These are phyloP conservation scores for Cyclostephanos invisitatus DNA, from an alignment of 108 stramenopile genomes.

Conservation along the genomic window DNA sequence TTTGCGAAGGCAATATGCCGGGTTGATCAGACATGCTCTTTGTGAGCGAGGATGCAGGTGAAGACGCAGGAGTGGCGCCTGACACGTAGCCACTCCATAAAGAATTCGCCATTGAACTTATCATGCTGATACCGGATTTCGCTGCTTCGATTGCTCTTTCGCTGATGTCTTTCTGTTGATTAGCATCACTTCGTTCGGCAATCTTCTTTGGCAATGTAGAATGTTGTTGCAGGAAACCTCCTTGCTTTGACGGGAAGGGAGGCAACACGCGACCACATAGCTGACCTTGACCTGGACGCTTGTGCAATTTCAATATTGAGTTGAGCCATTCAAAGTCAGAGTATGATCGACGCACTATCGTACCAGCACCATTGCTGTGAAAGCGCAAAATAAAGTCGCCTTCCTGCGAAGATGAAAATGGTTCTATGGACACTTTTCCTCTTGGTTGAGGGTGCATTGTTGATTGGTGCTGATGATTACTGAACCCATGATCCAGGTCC, in stretches of 20 bases:
- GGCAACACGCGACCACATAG: slow-evolving; percentile 85
- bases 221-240: slow-evolving; percentile 3
- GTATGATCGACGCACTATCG: slow-evolving; percentile 76
- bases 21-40: slow-evolving; percentile 14
- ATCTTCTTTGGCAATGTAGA: slow-evolving; percentile 2
- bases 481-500: slow-evolving; percentile 72
- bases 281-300: slow-evolving; percentile 70
- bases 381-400: slow-evolving; percentile 46
- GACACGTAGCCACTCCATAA: slow-evolving; percentile 60
- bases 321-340: slow-evolving; percentile 84
- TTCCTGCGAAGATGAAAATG: slow-evolving; percentile 34
- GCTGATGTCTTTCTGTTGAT: slow-evolving; percentile 44
- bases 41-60: slow-evolving; percentile 17
- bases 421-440: slow-evolving; percentile 27
- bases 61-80: slow-evolving; percentile 2
- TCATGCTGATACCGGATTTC: slow-evolving; percentile 67
- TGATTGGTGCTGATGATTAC: background rate
- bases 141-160: slow-evolving; percentile 60
- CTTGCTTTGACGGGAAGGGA: slow-evolving; percentile 63
- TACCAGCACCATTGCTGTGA: slow-evolving; percentile 16
- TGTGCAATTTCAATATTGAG: slow-evolving; percentile 73
- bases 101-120: slow-evolving; percentile 67
- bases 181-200: background rate
- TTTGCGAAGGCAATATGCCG: slow-evolving; percentile 15
- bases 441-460: slow-evolving; percentile 1